These are phyloP conservation scores for Taiozyma sp. DNA, from an alignment of 1,139 yeast species.

Conservation along the genomic window DNA sequence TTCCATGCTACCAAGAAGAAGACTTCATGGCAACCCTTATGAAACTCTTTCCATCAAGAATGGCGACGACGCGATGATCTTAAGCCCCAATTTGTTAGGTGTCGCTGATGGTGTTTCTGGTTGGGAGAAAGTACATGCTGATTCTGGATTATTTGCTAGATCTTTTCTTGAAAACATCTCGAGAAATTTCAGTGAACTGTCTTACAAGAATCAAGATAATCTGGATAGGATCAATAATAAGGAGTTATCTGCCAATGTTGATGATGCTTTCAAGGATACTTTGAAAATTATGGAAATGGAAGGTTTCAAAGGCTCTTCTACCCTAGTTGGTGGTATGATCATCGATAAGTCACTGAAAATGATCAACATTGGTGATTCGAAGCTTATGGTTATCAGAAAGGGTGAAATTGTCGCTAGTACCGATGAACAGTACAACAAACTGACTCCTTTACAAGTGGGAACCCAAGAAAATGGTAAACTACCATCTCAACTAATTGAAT, in stretches of 20 bases:
- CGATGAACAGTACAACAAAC: constrained; percentile 43
- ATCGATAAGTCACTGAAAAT: constrained; percentile 41
- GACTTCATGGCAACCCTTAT: constrained; percentile 50
- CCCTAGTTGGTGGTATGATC: constrained; percentile 47
- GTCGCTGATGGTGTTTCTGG: constrained; percentile 63
- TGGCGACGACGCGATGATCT: constrained; percentile 62
- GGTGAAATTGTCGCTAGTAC: constrained; percentile 42
- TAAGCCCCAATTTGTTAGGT: constrained; percentile 50
- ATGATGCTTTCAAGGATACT: constrained; percentile 48
- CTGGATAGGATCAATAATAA: constrained; percentile 8
- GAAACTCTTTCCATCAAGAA: constrained; percentile 51
- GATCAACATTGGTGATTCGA: constrained; percentile 54
- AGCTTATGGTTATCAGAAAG: constrained; percentile 44
- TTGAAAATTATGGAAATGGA: constrained; percentile 51
- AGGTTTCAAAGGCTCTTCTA: constrained; percentile 47
- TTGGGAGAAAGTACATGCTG: constrained; percentile 46
- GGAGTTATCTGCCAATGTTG: constrained; percentile 28
- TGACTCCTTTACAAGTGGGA: constrained; percentile 56
- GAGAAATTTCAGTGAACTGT: constrained; percentile 34
- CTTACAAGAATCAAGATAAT: constrained; percentile 14
- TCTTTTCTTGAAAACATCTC: constrained; percentile 51
- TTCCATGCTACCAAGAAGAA: constrained; percentile 44
- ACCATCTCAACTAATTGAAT: constrained; percentile 51
- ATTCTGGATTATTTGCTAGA: constrained; percentile 51
- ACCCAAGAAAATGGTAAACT: constrained; percentile 37